A percentile compares a stretch with the other conserved stretches of the same genome.
These are phyloP conservation scores for Arthrinium puccinioides DNA, from an alignment of 2,329 filamentous ascomycete genomes.

Conservation along the genomic window DNA sequence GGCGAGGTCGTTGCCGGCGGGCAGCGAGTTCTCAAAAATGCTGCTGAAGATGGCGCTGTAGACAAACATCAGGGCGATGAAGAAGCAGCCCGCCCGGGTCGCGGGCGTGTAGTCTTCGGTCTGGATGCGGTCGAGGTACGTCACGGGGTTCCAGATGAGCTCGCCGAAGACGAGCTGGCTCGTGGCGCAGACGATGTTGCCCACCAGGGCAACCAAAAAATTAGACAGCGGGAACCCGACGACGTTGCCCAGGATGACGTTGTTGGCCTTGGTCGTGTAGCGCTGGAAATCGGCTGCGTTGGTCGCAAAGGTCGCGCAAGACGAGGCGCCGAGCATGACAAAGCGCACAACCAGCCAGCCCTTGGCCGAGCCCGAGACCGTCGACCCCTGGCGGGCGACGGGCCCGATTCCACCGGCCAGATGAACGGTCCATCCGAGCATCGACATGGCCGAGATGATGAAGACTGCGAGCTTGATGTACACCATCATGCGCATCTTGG, in stretches of 20 bases:
- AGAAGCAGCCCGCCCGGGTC: conserved; percentile 30
- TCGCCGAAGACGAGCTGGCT: conserved; percentile 14
- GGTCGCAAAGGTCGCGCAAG: conserved; percentile 28
- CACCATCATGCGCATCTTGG: too few relatives aligned
- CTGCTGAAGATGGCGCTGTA: conserved; percentile 35
- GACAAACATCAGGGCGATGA: conserved; percentile 31
- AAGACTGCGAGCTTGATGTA: too few relatives aligned
- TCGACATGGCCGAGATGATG: conserved; percentile 27
- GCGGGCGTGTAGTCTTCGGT: conserved; percentile 23
- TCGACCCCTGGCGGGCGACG: conserved; percentile 19
- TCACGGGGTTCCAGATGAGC: conserved; percentile 17
- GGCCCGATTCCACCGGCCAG: conserved; percentile 22
- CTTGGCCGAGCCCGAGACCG: conserved; percentile 22
- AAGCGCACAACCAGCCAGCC: conserved; percentile 29
- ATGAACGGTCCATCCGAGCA: conserved; percentile 28
- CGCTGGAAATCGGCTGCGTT: conserved; percentile 36
- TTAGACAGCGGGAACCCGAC: conserved; percentile 32
- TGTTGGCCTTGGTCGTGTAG: conserved; percentile 30
- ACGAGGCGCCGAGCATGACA: conserved; percentile 26
- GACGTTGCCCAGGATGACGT: conserved; percentile 32
- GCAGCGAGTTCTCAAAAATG: conserved; percentile 35
- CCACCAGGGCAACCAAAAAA: conserved; percentile 28
- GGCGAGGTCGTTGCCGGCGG: conserved; percentile 30
- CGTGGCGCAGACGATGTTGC: conserved; percentile 28
- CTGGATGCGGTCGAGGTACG: conserved; percentile 26